Conservation (phyloP, 2,329 filamentous ascomycete species). For the Monilinia polystroma region DNA sequence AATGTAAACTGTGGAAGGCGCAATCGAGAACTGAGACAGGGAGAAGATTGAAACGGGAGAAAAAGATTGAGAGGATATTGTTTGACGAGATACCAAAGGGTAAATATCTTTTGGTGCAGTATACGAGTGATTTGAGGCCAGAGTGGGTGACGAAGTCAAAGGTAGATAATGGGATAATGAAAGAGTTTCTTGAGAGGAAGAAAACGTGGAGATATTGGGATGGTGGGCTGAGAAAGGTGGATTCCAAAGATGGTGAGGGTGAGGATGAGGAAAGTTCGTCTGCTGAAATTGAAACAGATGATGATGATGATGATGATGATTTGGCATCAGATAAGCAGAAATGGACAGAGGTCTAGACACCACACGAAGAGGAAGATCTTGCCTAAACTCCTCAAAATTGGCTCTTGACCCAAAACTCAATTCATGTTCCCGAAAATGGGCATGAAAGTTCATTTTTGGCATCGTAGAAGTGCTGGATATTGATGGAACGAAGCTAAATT, state of each 20-base stretch:
- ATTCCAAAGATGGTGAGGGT: too few species aligned
- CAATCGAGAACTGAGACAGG: background rate
- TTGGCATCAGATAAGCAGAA: background rate
- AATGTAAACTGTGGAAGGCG: background rate
- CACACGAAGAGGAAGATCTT: background rate
- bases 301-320: background rate
- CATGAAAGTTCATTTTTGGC: background rate
- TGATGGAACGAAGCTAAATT: background rate
- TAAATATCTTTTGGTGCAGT: background rate
- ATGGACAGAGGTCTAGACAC: background rate
- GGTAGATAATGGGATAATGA: background rate
- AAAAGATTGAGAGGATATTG: background rate
- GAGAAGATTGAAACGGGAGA: background rate
- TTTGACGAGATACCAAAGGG: background rate
- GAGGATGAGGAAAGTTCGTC: background rate
- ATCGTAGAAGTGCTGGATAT: background rate
- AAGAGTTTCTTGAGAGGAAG: background rate
- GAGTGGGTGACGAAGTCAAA: background rate
- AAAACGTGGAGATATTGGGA: background rate
- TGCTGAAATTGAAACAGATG: background rate
- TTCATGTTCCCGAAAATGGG: background rate
- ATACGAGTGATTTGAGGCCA: background rate
- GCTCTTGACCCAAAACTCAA: background rate
- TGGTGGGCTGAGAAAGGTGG: background rate
- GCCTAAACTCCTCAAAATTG: background rate